These are phyloP conservation scores for Astrothelium macrocarpum DNA, from an alignment of 495 filamentous ascomycete genomes.

Conservation along the genomic window DNA sequence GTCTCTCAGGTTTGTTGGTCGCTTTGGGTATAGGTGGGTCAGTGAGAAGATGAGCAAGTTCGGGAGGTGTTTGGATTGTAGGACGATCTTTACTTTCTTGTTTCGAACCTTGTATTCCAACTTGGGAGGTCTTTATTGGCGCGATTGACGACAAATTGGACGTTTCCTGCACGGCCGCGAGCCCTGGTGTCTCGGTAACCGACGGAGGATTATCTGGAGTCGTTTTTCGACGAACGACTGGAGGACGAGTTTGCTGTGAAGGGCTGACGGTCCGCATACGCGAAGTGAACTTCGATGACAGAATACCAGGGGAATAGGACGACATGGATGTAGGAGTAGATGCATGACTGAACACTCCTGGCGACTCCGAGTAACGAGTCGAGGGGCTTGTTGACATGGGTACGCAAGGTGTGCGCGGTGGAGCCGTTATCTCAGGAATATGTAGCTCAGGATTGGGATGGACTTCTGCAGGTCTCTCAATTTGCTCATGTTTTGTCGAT, in stretches of 20 bases:
- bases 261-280: constrained; percentile 56
- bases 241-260: constrained; percentile 51
- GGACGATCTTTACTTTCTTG: constrained; percentile 27
- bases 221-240: constrained; percentile 53
- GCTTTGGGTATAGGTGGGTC: constrained; percentile 9
- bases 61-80: constrained; percentile 27
- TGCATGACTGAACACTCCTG: constrained; percentile 78
- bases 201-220: neutral
- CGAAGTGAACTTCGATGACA: constrained; percentile 47
- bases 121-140: constrained; percentile 30
- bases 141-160: constrained; percentile 27
- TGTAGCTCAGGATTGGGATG: constrained; percentile 7
- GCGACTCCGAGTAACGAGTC: constrained; percentile 88
- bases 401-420: constrained; percentile 23
- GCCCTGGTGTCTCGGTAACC: constrained; percentile 5
- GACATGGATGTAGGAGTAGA: constrained; percentile 95
- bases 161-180: constrained; percentile 6
- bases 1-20: constrained; percentile 19
- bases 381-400: constrained; percentile 56
- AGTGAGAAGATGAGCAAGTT: constrained; percentile 34
- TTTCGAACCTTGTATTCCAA: constrained; percentile 36
- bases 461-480: neutral
- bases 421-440: constrained; percentile 9
- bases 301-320: constrained; percentile 81
- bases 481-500: neutral